Conservation (phyloP, 2,329 filamentous ascomycete genomes). For the Claviceps spartinae region DNA sequence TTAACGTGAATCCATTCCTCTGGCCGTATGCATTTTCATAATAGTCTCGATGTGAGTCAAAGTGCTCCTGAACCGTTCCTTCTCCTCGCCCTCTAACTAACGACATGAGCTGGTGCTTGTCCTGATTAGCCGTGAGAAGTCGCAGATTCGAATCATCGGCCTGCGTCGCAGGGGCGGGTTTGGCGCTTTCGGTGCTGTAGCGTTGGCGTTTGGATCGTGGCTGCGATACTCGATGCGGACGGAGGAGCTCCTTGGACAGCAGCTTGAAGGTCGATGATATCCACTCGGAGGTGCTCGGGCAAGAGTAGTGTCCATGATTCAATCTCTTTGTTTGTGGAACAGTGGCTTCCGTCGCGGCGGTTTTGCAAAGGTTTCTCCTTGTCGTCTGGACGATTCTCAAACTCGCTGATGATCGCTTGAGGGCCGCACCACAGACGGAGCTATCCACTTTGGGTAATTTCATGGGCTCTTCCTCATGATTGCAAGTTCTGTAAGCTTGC, state of each 20-base stretch:
- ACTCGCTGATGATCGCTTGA: conserved; percentile 28
- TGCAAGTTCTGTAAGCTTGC: conserved; percentile 8
- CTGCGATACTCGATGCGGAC: conserved; percentile 1
- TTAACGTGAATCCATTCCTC: conserved; percentile 33
- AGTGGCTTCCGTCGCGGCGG: conserved; percentile 9
- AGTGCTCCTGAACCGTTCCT: conserved; percentile 36
- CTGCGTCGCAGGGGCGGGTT: conserved; percentile 7
- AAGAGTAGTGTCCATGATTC: conserved; percentile 11
- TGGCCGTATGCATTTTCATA: conserved; percentile 40
- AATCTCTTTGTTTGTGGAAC: conserved; percentile 1
- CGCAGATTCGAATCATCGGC: conserved; percentile 2
- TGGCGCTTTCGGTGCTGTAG: conserved; percentile 15
- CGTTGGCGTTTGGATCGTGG: conserved; percentile 8
- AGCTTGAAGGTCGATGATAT: conserved; percentile 28
- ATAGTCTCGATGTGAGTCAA: conserved; percentile 38
- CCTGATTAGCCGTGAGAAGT: conserved; percentile 6
- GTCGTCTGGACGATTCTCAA: conserved; percentile 11
- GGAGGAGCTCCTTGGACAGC: conserved; percentile 13
- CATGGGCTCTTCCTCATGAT: conserved; percentile 45
- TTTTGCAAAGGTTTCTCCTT: conserved; percentile 14
- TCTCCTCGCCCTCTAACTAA: conserved; percentile 38
- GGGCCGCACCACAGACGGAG: conserved; percentile 44
- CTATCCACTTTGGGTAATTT: conserved; percentile 46
- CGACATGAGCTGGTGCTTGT: conserved; percentile 34
- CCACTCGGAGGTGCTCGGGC: conserved; percentile 24